Percentiles rank a stretch among this genome's conserved stretches.
Conservation (phyloP, 192 early-diverging fungal species). For the Rhizoclosmatium sp. region DNA sequence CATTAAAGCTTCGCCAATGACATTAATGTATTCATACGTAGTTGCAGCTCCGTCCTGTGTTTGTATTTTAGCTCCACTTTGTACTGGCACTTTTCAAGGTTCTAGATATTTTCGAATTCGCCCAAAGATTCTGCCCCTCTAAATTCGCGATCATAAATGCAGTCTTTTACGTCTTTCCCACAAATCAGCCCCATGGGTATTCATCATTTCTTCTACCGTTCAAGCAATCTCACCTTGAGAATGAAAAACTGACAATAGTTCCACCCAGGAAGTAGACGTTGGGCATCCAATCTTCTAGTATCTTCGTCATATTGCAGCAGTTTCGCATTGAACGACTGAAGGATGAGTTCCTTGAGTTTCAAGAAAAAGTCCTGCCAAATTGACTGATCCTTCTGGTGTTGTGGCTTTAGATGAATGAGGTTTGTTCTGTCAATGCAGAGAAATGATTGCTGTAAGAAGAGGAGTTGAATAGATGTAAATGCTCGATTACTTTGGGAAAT, state of each 20-base stretch:
- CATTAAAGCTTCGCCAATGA: constrained; percentile 87
- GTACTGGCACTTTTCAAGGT: not conserved
- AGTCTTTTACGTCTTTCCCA: too few relatives aligned
- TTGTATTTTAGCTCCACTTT: not conserved
- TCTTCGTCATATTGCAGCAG: constrained; percentile 89
- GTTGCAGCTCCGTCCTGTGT: constrained; percentile 80
- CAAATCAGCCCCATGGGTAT: not conserved
- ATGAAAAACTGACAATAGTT: constrained; percentile 99
- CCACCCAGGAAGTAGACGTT: constrained; percentile 96
- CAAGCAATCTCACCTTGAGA: constrained; percentile 68
- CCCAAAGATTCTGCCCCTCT: too few relatives aligned
- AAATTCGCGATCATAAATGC: too few relatives aligned
- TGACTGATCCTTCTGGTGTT: constrained; percentile 60
- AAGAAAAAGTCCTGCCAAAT: constrained; percentile 75
- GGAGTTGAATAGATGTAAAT: not conserved
- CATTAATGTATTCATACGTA: constrained; percentile 86
- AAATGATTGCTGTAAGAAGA: not conserved
- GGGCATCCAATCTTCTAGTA: constrained; percentile 86
- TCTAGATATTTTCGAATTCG: too few relatives aligned
- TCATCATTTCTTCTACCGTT: not conserved
- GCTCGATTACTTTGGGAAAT: constrained; percentile 59
- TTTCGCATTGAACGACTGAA: constrained; percentile 76
- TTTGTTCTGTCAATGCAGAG: constrained; percentile 5
- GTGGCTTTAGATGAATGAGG: constrained; percentile 21
- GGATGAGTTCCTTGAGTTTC: constrained; percentile 78